Conservation (phyloP, 2,329 filamentous ascomycete genomes). For the Ambrosiella xylebori region DNA sequence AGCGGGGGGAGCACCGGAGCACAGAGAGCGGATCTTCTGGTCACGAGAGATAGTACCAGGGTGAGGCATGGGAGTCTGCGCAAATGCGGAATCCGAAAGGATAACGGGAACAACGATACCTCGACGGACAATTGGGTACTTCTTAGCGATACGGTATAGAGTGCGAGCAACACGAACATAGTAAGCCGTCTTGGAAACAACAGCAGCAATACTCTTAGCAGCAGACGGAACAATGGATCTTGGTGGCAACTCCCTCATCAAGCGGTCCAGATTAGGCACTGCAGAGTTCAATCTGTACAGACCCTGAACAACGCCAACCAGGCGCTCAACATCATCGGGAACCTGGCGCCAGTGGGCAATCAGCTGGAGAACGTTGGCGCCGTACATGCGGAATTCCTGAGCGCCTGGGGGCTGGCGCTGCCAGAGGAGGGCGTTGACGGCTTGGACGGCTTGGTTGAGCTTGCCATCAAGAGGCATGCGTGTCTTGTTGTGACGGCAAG, state of each 20-base stretch:
- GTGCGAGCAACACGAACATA: constrained; percentile 11
- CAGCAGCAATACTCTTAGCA: constrained; percentile 10
- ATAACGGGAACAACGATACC: constrained; percentile 18
- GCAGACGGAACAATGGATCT: constrained; percentile 8
- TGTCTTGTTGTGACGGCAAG: constrained; percentile 12
- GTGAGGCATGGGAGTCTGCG: constrained; percentile 5
- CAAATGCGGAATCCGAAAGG: constrained; percentile 15
- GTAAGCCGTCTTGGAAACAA: constrained; percentile 11
- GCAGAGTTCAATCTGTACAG: constrained; percentile 1
- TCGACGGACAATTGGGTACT: constrained; percentile 17
- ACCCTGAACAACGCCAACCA: constrained; percentile 7
- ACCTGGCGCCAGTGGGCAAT: constrained; percentile 7
- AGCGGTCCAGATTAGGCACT: constrained; percentile 3
- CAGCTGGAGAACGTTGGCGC: constrained; percentile 3
- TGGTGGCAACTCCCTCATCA: constrained; percentile 10
- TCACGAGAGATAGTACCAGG: constrained; percentile 9
- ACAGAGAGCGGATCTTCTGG: constrained; percentile 6
- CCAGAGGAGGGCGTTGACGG: constrained; percentile 8
- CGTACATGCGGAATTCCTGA: constrained; percentile 5
- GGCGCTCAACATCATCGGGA: constrained; percentile 1
- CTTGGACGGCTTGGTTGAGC: constrained; percentile 9
- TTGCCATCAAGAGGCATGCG: constrained; percentile 11
- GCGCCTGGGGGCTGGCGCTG: constrained; percentile 6
- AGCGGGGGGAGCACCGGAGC: constrained; percentile 7
- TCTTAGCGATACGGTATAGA: constrained; percentile 19